Percentiles rank a stretch among this genome's conserved stretches.
phyloP scores from a whole-genome alignment of 2,329 filamentous ascomycete genomes.

The Aspergillus nomiae region DNA sequence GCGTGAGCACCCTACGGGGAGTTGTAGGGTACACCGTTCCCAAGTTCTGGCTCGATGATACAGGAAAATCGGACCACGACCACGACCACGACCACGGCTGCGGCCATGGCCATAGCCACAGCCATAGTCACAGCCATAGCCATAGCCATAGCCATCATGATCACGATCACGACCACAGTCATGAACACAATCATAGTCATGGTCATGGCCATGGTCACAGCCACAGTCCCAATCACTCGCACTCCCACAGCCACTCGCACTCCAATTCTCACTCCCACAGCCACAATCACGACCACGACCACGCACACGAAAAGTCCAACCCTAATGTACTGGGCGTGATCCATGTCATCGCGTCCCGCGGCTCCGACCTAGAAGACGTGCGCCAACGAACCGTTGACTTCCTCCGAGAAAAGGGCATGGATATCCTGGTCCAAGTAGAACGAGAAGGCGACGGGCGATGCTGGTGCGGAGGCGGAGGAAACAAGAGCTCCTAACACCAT shows the following conservation, averaged over 20 bases:
- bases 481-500: slow-evolving; percentile 25
- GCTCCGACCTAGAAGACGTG: slow-evolving; percentile 78
- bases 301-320: slow-evolving; percentile 19
- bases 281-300: slow-evolving; percentile 24
- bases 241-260: slow-evolving; percentile 34
- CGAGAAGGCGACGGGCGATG: slow-evolving; percentile 72
- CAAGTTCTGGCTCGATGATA: slow-evolving; percentile 89
- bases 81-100: slow-evolving; percentile 38
- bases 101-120: slow-evolving; percentile 31
- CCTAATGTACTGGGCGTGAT: slow-evolving; percentile 73
- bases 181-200: slow-evolving; percentile 32
- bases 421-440: slow-evolving; percentile 86
- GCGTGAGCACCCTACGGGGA: slow-evolving; percentile 77
- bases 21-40: slow-evolving; percentile 85
- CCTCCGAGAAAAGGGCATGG: slow-evolving; percentile 69
- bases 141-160: slow-evolving; percentile 30
- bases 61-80: slow-evolving; percentile 45
- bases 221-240: slow-evolving; percentile 33
- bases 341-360: slow-evolving; percentile 75
- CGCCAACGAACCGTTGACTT: slow-evolving; percentile 74
- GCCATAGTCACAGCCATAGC: slow-evolving; percentile 27
- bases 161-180: slow-evolving; percentile 34
- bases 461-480: slow-evolving; percentile 61
- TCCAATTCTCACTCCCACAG: slow-evolving; percentile 26
- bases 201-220: slow-evolving; percentile 28